A percentile compares a stretch with the other conserved stretches of the same genome.
Evolutionary conservation across 208 protist species (phyloP).

Genomic region (Leptomonas seymouri): DNA sequence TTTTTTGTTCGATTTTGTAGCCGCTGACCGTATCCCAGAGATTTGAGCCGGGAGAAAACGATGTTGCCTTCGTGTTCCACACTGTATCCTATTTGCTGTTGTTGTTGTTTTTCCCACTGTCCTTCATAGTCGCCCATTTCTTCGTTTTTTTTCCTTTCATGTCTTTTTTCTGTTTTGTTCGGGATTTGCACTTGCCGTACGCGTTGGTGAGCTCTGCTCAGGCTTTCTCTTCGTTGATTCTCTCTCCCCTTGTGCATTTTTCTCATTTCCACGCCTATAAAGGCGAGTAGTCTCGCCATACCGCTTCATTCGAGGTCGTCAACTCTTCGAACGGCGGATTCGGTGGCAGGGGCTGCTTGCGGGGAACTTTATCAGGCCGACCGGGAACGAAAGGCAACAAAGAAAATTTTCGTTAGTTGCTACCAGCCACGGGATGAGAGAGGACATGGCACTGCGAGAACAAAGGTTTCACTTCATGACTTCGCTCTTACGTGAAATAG

Average conservation of each 20-base stretch:
- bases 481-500: too few relatives aligned
- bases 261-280: background rate
- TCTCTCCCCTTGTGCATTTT: background rate
- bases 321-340: background rate
- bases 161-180: slow-evolving; percentile 4
- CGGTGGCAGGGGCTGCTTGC: background rate
- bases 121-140: background rate
- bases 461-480: too few relatives aligned
- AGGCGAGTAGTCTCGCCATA: background rate
- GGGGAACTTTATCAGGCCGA: background rate
- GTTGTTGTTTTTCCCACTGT: slow-evolving; percentile 14
- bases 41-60: too few relatives aligned
- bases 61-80: background rate
- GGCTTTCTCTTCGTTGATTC: background rate
- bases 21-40: too few relatives aligned
- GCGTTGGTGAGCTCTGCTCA: background rate
- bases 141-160: background rate
- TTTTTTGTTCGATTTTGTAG: too few relatives aligned
- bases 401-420: too few relatives aligned
- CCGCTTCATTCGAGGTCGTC: background rate
- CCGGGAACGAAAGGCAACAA: background rate
- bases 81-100: slow-evolving; percentile 1
- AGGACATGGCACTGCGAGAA: too few relatives aligned
- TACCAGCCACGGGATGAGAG: too few relatives aligned
- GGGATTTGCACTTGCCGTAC: background rate